Evolutionary conservation across 306 rosid species (phyloP).

Genomic region (Vigna unguiculata): DNA sequence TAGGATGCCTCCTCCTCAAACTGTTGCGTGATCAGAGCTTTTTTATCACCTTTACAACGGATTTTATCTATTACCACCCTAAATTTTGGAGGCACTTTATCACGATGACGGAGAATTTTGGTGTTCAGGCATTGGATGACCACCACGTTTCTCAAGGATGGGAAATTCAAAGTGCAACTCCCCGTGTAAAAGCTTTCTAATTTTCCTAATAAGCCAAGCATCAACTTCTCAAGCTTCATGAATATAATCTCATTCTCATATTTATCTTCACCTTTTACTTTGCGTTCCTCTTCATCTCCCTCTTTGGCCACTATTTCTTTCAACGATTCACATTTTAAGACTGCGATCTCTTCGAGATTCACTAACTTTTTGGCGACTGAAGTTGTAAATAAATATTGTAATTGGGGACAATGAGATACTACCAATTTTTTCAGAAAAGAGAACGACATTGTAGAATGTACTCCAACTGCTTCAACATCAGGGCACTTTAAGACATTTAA

Average conservation of each 20-base stretch:
- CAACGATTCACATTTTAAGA: background rate
- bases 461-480: background rate
- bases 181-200: conserved; percentile 42
- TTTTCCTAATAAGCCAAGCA: background rate
- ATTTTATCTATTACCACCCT: background rate
- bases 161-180: conserved; percentile 11
- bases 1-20: background rate
- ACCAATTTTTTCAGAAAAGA: background rate
- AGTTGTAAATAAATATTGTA: background rate
- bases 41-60: background rate
- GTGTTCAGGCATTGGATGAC: background rate
- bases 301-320: background rate
- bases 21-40: background rate
- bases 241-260: background rate
- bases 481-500: background rate
- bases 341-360: background rate
- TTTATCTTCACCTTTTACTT: background rate
- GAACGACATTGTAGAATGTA: background rate
- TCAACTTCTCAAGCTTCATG: background rate
- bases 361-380: background rate
- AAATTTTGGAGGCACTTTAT: background rate
- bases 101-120: background rate
- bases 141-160: background rate
- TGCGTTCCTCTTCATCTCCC: background rate
- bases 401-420: background rate